Evolutionary conservation across 768 basidiomycete genomes (phyloP).

Genomic region (Clitopilus hobsonii): DNA sequence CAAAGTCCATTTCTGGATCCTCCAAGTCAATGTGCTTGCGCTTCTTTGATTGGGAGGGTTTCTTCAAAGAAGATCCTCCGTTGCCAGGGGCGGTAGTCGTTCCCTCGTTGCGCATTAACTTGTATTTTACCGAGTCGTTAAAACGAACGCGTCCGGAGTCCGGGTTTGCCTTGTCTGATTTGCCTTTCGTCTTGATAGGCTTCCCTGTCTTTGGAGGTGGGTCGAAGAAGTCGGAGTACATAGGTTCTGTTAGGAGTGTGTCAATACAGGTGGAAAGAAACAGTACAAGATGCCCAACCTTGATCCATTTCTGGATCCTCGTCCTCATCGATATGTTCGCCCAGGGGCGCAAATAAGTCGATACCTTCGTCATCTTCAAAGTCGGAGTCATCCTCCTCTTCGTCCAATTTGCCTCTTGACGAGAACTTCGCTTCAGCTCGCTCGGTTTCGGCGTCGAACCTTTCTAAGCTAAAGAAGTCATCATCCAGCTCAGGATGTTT

Average conservation of each 20-base stretch:
- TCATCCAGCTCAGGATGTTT: constrained; percentile 63
- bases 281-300: constrained; percentile 3
- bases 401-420: constrained; percentile 56
- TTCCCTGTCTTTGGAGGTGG: constrained; percentile 36
- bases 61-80: neutral
- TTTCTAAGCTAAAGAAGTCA: constrained; percentile 81
- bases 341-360: constrained; percentile 66
- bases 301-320: constrained; percentile 33
- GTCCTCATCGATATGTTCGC: constrained; percentile 40
- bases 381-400: constrained; percentile 38
- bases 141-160: constrained; percentile 62
- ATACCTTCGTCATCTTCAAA: constrained; percentile 50
- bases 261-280: neutral
- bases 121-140: constrained; percentile 75
- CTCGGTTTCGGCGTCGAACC: constrained; percentile 86
- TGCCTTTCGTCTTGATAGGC: constrained; percentile 13
- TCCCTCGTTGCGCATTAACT: constrained; percentile 43
- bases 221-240: constrained; percentile 81
- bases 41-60: constrained; percentile 12
- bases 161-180: constrained; percentile 11
- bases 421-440: constrained; percentile 63
- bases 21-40: constrained; percentile 10
- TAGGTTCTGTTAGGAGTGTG: constrained; percentile 40
- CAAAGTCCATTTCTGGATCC: constrained; percentile 14
- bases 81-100: constrained; percentile 19